Percentiles rank a stretch among this genome's conserved stretches.
Conservation (phyloP, 768 basidiomycete species). For the Tricholomella constricta region DNA sequence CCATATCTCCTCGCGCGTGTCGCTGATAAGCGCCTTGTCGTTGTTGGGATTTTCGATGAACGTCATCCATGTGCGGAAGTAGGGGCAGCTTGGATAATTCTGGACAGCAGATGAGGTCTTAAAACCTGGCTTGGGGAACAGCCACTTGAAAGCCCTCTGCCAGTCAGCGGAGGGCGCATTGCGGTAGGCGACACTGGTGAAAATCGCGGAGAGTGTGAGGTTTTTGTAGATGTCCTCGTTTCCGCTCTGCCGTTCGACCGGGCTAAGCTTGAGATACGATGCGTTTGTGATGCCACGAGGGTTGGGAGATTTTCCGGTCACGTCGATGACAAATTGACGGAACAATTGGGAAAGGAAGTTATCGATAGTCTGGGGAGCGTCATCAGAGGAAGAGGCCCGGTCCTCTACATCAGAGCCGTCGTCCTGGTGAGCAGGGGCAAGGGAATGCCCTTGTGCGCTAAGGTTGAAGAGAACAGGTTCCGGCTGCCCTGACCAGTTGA, state of each 20-base stretch:
- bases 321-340: not conserved
- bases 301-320: slow-evolving; percentile 4
- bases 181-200: not conserved
- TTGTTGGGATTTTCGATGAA: not conserved
- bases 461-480: not conserved
- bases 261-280: slow-evolving; percentile 8
- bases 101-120: not conserved
- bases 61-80: not conserved
- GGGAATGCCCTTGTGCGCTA: not conserved
- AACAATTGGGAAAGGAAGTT: not conserved
- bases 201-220: not conserved
- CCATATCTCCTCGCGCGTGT: not conserved
- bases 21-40: not conserved
- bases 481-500: not conserved
- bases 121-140: not conserved
- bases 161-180: not conserved
- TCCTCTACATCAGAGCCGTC: not conserved
- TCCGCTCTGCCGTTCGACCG: not conserved
- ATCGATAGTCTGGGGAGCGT: not conserved
- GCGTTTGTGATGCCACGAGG: not conserved
- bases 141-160: slow-evolving; percentile 1
- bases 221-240: slow-evolving; percentile 6
- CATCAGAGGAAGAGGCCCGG: not conserved
- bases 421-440: not conserved
- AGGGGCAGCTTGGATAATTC: not conserved